Evolutionary conservation across 1,284 basidiomycete genomes (phyloP), one percentile per base, ranked within the genome.

Genomic region (Leccinum ambiguum): DNA sequence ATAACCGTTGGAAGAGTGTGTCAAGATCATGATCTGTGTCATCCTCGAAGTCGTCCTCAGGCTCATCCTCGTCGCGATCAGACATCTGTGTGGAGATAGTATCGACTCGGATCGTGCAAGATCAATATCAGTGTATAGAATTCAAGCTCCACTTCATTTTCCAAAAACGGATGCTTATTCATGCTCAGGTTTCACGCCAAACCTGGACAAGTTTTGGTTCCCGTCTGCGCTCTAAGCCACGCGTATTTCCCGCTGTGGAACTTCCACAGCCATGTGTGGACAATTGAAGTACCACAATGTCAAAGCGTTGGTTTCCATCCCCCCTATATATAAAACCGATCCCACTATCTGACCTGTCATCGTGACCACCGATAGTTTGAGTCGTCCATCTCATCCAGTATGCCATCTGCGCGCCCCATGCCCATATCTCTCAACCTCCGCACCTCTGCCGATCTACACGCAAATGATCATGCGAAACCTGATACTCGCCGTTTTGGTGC

Each of bases 401-500:
- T 76, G 71, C 64, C 63, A 54, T 56, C 68, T 30, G 63, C 57
- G n/a, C 64, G 54, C n/a, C 41, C 54, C 53, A 33, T 56, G 14
- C 3, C 61, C 39, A 9, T 62, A 57, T 62, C 65, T 60, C 64
- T 14, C 57, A 67, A 63, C 60, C 64, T 56, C 36, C 64, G 57
- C 53, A 13, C 26, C 58, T 10, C 30, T 56, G 14, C 59, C 11
- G 63, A 66, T 63, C 64, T 54, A 60, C 43, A 36, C 50, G 33
- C 56, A 16, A 39, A 61, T 43, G 63, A 48, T 13, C 60, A 39
- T 30, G 18, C 21, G 36, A 64, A 59, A 23, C 61, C 57, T 23
- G 71, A 77, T 18, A 74, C 70, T 62, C 74, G 76, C 56, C 74
- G 76, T 53, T 75, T 75, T 43, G 76, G 67, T 4, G 23, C 57